Conservation (phyloP, 2,329 filamentous ascomycete genomes). For the Penicillium decumbens region DNA sequence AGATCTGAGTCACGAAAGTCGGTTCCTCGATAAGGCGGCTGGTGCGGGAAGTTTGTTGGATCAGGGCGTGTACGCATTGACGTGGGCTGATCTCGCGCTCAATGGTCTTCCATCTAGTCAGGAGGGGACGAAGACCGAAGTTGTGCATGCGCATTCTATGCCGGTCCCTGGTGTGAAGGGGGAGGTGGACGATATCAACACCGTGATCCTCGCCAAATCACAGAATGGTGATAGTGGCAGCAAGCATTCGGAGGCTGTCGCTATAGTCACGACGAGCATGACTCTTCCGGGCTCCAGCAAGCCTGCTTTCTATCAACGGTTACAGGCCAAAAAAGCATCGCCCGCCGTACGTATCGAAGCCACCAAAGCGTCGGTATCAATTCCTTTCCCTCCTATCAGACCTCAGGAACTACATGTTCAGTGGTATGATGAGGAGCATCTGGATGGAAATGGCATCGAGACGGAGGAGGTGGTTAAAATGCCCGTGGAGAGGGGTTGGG, state of each 20-base stretch:
- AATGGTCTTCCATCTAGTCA: conserved; percentile 3
- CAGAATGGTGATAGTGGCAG: conserved; percentile 7
- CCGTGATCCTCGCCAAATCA: conserved; percentile 23
- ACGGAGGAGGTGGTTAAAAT: conserved; percentile 23
- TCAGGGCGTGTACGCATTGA: conserved; percentile 73
- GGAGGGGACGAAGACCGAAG: conserved; percentile 8
- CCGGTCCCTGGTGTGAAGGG: conserved; percentile 19
- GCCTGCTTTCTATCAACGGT: conserved; percentile 19
- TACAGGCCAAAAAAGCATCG: conserved; percentile 19
- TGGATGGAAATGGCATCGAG: conserved; percentile 25
- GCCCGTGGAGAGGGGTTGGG: conserved; percentile 25
- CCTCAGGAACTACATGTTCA: conserved; percentile 23
- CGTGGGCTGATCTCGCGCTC: conserved; percentile 56
- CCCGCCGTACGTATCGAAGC: conserved; percentile 25
- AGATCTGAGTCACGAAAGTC: conserved; percentile 41
- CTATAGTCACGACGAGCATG: conserved; percentile 19
- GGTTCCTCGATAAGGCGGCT: conserved; percentile 71
- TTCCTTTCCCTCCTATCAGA: conserved; percentile 27
- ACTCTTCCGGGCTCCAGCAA: conserved; percentile 18
- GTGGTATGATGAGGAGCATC: conserved; percentile 24
- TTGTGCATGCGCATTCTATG: conserved; percentile 20
- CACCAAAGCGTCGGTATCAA: conserved; percentile 24
- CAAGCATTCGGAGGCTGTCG: neutral
- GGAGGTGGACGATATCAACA: conserved; percentile 30
- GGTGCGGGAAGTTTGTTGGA: conserved; percentile 74